phyloP scores from a whole-genome alignment of 2,329 filamentous ascomycete genomes.

The Polytolypa hystricis region DNA sequence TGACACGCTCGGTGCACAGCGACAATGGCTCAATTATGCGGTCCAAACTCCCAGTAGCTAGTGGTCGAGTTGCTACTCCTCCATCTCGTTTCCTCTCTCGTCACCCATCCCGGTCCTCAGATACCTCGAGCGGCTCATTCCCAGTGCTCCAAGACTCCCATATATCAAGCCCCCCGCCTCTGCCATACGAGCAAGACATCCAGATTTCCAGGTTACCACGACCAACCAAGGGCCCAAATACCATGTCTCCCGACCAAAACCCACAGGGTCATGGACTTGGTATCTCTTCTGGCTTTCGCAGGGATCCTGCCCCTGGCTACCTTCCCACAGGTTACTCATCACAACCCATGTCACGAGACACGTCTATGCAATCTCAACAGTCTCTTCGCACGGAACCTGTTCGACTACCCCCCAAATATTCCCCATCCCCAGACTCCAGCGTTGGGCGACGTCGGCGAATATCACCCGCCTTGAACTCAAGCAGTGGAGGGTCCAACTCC shows the following conservation, averaged over 20 bases:
- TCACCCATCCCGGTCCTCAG: slow-evolving; percentile 10
- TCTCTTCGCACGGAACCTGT: slow-evolving; percentile 16
- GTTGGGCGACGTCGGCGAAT: background rate
- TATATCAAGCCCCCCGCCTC: slow-evolving; percentile 8
- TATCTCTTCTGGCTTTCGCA: slow-evolving; percentile 3
- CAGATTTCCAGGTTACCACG: slow-evolving; percentile 20
- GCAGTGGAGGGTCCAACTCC: background rate
- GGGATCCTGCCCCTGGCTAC: slow-evolving; percentile 3
- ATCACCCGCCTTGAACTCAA: slow-evolving; percentile 5
- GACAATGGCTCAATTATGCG: slow-evolving; percentile 19
- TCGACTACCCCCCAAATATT: slow-evolving; percentile 9
- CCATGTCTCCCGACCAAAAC: background rate
- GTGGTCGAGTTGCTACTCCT: slow-evolving; percentile 18
- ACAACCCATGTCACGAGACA: slow-evolving; percentile 20
- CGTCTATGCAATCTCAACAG: slow-evolving; percentile 16
- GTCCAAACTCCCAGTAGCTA: slow-evolving; percentile 11
- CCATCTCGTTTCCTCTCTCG: slow-evolving; percentile 18
- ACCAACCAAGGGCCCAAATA: slow-evolving; percentile 9
- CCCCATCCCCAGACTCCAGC: slow-evolving; percentile 1
- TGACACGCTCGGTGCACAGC: slow-evolving; percentile 23
- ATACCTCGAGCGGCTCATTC: slow-evolving; percentile 1
- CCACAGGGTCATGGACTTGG: slow-evolving; percentile 2
- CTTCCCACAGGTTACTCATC: slow-evolving; percentile 18
- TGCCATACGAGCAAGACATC: slow-evolving; percentile 27
- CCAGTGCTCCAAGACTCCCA: background rate